These are phyloP conservation scores for Daedalea quercina DNA, from an alignment of 768 basidiomycete genomes.

Conservation along the genomic window DNA sequence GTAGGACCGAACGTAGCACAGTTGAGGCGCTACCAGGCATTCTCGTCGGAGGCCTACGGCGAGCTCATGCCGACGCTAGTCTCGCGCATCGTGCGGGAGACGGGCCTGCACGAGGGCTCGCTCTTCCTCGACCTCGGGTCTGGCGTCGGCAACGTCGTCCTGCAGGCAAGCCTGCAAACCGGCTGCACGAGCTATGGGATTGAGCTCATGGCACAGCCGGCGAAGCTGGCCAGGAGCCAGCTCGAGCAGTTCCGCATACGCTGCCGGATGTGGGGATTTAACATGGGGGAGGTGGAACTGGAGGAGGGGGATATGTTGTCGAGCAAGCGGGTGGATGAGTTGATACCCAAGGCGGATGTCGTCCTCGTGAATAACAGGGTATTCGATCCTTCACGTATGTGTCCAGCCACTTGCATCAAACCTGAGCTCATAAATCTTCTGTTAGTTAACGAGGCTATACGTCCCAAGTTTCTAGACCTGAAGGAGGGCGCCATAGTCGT, in stretches of 20 bases:
- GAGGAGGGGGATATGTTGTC: slow-evolving; percentile 84
- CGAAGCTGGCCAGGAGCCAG: slow-evolving; percentile 73
- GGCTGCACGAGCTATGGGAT: slow-evolving; percentile 51
- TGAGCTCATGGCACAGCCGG: slow-evolving; percentile 73
- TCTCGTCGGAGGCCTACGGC: slow-evolving; percentile 84
- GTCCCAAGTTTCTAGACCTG: slow-evolving; percentile 88
- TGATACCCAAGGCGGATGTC: slow-evolving; percentile 81
- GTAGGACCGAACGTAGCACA: slow-evolving; percentile 86
- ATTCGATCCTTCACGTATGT: slow-evolving; percentile 67
- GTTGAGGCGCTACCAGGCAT: slow-evolving; percentile 74
- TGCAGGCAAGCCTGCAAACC: slow-evolving; percentile 49
- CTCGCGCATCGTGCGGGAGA: slow-evolving; percentile 44
- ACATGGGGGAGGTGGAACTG: slow-evolving; percentile 66
- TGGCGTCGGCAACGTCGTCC: slow-evolving; percentile 53
- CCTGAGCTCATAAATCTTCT: slow-evolving; percentile 1
- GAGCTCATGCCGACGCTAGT: slow-evolving; percentile 80
- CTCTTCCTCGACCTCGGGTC: slow-evolving; percentile 55
- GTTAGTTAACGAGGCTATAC: slow-evolving; percentile 79
- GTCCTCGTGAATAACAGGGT: slow-evolving; percentile 89
- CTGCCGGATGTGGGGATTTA: slow-evolving; percentile 88
- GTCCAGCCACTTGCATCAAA: not conserved
- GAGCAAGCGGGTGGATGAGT: slow-evolving; percentile 55
- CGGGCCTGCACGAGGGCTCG: slow-evolving; percentile 38
- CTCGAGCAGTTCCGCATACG: slow-evolving; percentile 67
- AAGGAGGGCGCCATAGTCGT: slow-evolving; percentile 91